Base-by-base conservation (phyloP, 2,329 filamentous ascomycete genomes). In the Cladosporium cucumerinum region DNA sequence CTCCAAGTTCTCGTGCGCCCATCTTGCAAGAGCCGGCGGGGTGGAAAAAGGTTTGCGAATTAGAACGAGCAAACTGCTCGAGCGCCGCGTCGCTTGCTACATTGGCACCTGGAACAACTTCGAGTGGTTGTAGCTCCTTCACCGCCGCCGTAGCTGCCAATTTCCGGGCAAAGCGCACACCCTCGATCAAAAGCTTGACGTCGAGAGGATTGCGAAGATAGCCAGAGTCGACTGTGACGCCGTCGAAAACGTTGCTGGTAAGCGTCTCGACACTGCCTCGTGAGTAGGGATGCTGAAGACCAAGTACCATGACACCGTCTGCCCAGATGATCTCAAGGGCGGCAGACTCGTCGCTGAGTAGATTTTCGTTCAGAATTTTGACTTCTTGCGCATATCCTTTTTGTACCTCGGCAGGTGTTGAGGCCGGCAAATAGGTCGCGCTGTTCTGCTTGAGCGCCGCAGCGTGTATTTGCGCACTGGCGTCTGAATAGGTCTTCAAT, bases 171-270 rank as follows among this genome's bases (percentile, higher is more conserved):
- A 60, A 49, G 5, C 39, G 18, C 25, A 60, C 18, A 6, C 39
- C 57, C 16, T 60, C 63, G 2, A 32, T n/a, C 46, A 72, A 67
- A 2, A 71, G 23, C 46, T 67, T 65, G 64, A 88, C 78, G 68
- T 84, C 82, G 5, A 82, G 73, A 14, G 84, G 83, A 25, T 81
- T 78, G 26, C 73, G 77, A 23, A 70, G 63, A 51, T 71, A 71
- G 18, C 66, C 65, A 11, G 71, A 69, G 51, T 72, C 65, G 71
- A 69, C 63, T 65, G 65, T 14, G 66, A 46, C 30, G 66, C 55
- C 46, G 68, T 58, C 61, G 69, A 57, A 48, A 68, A 21, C 34
- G 68, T 69, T 18, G 62, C n/a, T 36, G 18, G 55, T 43, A 14
- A 43, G 21, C 61, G 72, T 67, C 61, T 74, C 70, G 18, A 69